A percentile compares a stretch with the other conserved stretches of the same genome.
These are phyloP conservation scores for Halenospora varia DNA, from an alignment of 495 filamentous ascomycete species.

Conservation along the genomic window DNA sequence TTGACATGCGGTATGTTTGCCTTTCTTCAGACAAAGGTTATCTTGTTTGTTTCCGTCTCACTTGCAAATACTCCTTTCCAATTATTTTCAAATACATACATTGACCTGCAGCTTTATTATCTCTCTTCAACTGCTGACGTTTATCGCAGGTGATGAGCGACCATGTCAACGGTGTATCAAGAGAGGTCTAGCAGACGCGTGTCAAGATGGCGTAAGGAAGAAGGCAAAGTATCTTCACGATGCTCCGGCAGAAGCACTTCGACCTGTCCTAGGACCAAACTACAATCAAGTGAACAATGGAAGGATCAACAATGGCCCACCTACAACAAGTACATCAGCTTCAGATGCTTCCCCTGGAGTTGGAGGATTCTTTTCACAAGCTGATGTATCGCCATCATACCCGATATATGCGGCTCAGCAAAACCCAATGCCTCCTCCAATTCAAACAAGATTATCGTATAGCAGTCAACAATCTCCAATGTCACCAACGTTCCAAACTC, in stretches of 20 bases:
- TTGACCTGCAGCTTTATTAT: not conserved
- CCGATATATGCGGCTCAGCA: slow-evolving; percentile 21
- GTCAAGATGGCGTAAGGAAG: slow-evolving; percentile 94
- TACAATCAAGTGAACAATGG: slow-evolving; percentile 38
- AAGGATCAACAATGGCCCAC: slow-evolving; percentile 23
- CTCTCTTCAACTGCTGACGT: not conserved
- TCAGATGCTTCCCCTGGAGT: slow-evolving; percentile 20
- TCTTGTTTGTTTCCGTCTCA: slow-evolving; percentile 14
- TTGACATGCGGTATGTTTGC: slow-evolving; percentile 87
- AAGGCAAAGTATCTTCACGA: slow-evolving; percentile 99
- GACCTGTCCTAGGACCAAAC: slow-evolving; percentile 51
- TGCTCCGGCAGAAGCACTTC: slow-evolving; percentile 70
- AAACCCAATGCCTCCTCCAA: slow-evolving; percentile 34
- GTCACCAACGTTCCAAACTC: slow-evolving; percentile 59
- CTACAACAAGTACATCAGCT: slow-evolving; percentile 8
- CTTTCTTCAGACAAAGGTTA: slow-evolving; percentile 1
- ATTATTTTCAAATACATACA: too few relatives aligned
- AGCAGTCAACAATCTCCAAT: slow-evolving; percentile 63
- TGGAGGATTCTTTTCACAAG: slow-evolving; percentile 21
- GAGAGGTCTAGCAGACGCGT: slow-evolving; percentile 80
- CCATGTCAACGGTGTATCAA: slow-evolving; percentile 94
- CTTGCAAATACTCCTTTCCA: slow-evolving; percentile 19
- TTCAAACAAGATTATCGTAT: slow-evolving; percentile 50
- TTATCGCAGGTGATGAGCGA: slow-evolving; percentile 59
- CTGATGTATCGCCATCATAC: slow-evolving; percentile 22